These are phyloP conservation scores for Colletotrichum trifolii DNA, from an alignment of 2,329 filamentous ascomycete species.

Conservation along the genomic window DNA sequence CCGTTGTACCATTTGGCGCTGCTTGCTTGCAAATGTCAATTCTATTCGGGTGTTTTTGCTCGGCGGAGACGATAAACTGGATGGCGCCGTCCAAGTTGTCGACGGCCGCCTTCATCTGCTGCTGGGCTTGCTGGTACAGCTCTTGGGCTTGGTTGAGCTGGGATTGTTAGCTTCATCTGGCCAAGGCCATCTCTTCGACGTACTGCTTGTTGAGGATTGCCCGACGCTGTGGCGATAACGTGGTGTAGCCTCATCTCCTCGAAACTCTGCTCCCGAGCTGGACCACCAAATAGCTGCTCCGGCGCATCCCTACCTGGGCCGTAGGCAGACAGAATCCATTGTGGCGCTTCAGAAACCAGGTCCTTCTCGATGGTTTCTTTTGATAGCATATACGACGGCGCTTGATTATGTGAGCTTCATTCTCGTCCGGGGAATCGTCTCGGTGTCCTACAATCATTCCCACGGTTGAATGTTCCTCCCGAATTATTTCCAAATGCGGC, in stretches of 20 bases:
- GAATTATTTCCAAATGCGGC: conserved; percentile 35
- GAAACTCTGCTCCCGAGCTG: conserved; percentile 82
- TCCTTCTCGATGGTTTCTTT: conserved; percentile 72
- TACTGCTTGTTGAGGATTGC: conserved; percentile 68
- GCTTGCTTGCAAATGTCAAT: conserved; percentile 68
- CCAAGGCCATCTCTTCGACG: conserved; percentile 28
- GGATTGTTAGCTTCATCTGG: conserved; percentile 4
- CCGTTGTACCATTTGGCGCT: conserved; percentile 54
- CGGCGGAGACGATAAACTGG: conserved; percentile 73
- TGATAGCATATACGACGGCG: conserved; percentile 62
- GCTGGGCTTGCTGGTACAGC: conserved; percentile 72
- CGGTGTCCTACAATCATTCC: conserved; percentile 28
- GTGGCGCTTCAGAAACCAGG: conserved; percentile 76
- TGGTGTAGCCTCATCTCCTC: conserved; percentile 89
- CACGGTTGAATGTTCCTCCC: conserved; percentile 35
- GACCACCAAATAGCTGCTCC: conserved; percentile 84
- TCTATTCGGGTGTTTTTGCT: conserved; percentile 80
- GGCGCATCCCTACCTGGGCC: conserved; percentile 82
- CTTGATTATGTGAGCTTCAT: conserved; percentile 13
- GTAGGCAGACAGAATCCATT: conserved; percentile 90
- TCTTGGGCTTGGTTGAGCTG: conserved; percentile 70
- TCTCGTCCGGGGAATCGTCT: not conserved
- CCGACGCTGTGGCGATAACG: conserved; percentile 65
- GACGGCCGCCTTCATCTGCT: conserved; percentile 78
- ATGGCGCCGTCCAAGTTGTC: conserved; percentile 78